Evolutionary conservation across 2,329 filamentous ascomycete genomes (phyloP), one percentile per base, ranked within the genome.

Genomic region (Ilyonectria robusta): DNA sequence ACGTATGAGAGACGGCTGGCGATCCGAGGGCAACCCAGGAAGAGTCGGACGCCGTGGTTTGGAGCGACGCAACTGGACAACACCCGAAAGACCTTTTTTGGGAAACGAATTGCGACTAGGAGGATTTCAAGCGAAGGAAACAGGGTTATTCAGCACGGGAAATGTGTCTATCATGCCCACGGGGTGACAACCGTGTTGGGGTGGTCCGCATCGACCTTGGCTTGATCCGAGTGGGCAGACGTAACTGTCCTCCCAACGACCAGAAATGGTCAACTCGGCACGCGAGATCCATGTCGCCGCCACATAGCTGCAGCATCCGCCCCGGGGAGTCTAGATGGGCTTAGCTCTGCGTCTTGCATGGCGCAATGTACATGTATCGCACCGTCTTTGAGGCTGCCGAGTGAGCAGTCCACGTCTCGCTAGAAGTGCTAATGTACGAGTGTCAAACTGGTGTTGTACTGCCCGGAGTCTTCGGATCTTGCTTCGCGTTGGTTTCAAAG

Each of bases 161-260:
- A 63, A 62, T 59, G 63, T 71, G 69, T 69, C 75, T 63, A 65
- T 67, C 64, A 64, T 68, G 63, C 69, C 73, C 69, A 78, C 72
- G 75, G 76, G 67, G 77, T 78, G 75, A 78, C 29, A 78, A 71
- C 76, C 76, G 71, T 73, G 71, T 73, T 68, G 66, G 62, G 59
- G 65, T 67, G 68, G 72, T 70, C 67, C 61, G 69, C 65, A 67
- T 64, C 56, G 65, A 67, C 61, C 65, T 71, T 69, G 73, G 65
- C 62, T 70, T 62, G 21, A 47, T 67, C 66, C 66, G 70, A 74
- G 67, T 64, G 68, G 58, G 70, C 65, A 69, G 77, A 72, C 74
- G 73, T 77, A 68, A 74, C 59, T 75, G 75, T 78, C 72, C 67
- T 65, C 58, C 63, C 66, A 66, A 59, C 44, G 71, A 67, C 66